Conservation (phyloP, 2,329 filamentous ascomycete genomes). For the Intubia oerlemansii region DNA sequence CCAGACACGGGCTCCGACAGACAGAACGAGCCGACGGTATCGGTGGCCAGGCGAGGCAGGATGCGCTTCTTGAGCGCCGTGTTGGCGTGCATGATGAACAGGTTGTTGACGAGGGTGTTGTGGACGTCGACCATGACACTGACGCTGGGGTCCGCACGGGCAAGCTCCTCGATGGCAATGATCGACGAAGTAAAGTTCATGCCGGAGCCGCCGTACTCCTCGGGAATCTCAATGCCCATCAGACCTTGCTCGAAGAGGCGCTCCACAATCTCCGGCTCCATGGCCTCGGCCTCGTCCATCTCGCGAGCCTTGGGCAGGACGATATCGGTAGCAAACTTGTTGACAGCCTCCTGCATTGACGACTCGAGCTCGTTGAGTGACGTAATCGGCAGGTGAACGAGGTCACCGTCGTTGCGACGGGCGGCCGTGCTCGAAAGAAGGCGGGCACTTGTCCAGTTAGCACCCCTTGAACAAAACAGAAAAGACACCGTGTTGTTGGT, state of each 20-base stretch:
- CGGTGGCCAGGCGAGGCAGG: conserved; percentile 73
- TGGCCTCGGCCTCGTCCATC: conserved; percentile 91
- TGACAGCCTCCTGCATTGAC: conserved; percentile 75
- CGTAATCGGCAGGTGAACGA: conserved; percentile 80
- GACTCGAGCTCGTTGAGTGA: conserved; percentile 79
- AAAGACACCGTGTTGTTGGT: too few species aligned
- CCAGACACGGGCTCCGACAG: conserved; percentile 82
- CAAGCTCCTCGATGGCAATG: conserved; percentile 90
- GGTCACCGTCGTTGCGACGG: conserved; percentile 40
- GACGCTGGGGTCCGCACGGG: conserved; percentile 81
- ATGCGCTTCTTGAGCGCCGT: conserved; percentile 62
- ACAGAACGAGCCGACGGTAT: conserved; percentile 83
- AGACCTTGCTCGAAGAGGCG: conserved; percentile 92
- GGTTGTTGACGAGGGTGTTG: conserved; percentile 94
- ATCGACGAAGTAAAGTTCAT: conserved; percentile 99
- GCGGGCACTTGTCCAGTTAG: conserved; percentile 22
- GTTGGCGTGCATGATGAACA: conserved; percentile 67
- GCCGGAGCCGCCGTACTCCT: conserved; percentile 86
- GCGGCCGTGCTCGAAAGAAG: conserved; percentile 37
- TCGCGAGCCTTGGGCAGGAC: conserved; percentile 82
- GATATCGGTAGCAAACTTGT: conserved; percentile 75
- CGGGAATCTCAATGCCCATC: conserved; percentile 94
- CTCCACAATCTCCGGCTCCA: conserved; percentile 77
- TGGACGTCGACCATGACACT: conserved; percentile 93
- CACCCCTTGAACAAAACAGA: background rate